Conservation (phyloP, 345 rosid genomes). For the rapeseed (Brassica napus) region DNA sequence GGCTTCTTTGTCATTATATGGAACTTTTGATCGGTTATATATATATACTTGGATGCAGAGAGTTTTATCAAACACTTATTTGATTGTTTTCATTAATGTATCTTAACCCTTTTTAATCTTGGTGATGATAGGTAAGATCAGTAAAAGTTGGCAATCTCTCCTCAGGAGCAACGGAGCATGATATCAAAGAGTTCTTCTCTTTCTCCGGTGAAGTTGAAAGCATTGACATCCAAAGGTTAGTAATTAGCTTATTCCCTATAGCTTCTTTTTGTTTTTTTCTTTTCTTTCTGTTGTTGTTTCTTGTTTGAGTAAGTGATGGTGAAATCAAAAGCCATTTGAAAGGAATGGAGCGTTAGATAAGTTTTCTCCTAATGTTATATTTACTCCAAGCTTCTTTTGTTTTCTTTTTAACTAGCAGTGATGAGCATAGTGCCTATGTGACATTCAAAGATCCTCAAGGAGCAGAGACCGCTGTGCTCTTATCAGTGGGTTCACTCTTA, state of each 20-base stretch:
- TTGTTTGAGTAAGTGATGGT: background rate
- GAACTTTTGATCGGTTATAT: background rate
- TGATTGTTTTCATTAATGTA: slow-evolving; percentile 3
- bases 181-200: slow-evolving; percentile 88
- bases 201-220: slow-evolving; percentile 85
- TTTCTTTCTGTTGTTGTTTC: background rate
- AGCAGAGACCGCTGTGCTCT: slow-evolving; percentile 86
- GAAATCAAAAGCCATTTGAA: background rate
- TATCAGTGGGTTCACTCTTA: slow-evolving; percentile 55
- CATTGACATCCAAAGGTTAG: slow-evolving; percentile 66
- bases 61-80: background rate
- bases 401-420: slow-evolving; percentile 25
- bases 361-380: background rate
- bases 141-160: slow-evolving; percentile 83
- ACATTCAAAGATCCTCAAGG: slow-evolving; percentile 83
- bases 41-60: background rate
- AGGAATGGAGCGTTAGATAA: background rate
- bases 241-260: background rate
- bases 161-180: slow-evolving; percentile 64
- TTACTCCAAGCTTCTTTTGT: background rate
- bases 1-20: background rate
- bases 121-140: slow-evolving; percentile 39
- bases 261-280: background rate
- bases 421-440: slow-evolving; percentile 66
- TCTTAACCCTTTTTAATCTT: background rate